Evolutionary conservation across 306 rosid genomes (phyloP).

Genomic region (Argentina anserina): DNA sequence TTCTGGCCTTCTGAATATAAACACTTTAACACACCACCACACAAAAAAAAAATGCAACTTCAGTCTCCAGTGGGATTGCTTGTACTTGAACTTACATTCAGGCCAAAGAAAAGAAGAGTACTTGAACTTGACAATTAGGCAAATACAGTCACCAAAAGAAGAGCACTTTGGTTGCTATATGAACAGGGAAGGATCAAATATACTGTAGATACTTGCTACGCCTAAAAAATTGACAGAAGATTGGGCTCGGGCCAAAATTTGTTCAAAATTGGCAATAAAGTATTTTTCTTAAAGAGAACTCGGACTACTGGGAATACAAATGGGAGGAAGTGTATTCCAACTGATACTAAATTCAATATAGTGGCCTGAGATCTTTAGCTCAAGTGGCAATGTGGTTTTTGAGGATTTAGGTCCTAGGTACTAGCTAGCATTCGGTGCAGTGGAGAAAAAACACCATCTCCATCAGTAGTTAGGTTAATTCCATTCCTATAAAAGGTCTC

Average conservation of each 20-base stretch:
- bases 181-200: not conserved
- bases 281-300: not conserved
- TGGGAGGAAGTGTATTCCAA: not conserved
- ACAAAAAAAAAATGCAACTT: not conserved
- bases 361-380: not conserved
- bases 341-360: not conserved
- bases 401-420: not conserved
- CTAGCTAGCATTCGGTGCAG: too few relatives aligned
- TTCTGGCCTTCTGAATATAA: not conserved
- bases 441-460: not conserved
- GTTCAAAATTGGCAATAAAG: not conserved
- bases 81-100: too few relatives aligned
- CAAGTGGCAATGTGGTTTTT: not conserved
- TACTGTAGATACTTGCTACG: not conserved
- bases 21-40: not conserved
- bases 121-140: not conserved
- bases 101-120: too few relatives aligned
- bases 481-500: not conserved
- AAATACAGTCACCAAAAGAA: not conserved
- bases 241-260: not conserved
- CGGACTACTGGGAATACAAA: not conserved
- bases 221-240: not conserved
- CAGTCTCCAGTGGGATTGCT: not conserved
- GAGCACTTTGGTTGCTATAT: not conserved
- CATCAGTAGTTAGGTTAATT: not conserved